Evolutionary conservation across 2,329 filamentous ascomycete genomes (phyloP).

Genomic region (Cladosporium sp.): DNA sequence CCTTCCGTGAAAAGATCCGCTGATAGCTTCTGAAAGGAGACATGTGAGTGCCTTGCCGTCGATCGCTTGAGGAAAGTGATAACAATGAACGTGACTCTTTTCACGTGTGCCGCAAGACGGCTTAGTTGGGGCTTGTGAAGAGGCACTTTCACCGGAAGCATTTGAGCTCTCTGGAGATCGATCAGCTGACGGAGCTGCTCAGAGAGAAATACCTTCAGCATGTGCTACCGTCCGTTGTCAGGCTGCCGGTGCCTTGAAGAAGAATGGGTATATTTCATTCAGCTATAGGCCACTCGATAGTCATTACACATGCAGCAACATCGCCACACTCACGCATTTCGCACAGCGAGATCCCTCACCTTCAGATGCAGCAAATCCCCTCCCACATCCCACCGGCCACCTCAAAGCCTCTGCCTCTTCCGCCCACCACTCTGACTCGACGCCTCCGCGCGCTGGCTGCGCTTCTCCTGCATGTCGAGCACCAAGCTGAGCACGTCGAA

Average conservation of each 20-base stretch:
- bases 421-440: conserved; percentile 28
- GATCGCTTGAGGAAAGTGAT: too few species aligned
- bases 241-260: not conserved
- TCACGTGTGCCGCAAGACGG: too few species aligned
- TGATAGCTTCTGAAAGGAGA: too few species aligned
- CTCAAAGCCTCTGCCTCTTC: conserved; percentile 32
- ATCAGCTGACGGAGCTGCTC: too few species aligned
- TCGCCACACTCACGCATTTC: not conserved
- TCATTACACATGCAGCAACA: not conserved
- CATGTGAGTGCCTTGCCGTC: too few species aligned
- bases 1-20: too few species aligned
- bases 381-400: conserved; percentile 8
- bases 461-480: conserved; percentile 46
- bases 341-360: not conserved
- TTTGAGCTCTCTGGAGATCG: too few species aligned
- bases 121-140: too few species aligned
- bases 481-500: conserved; percentile 78
- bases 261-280: not conserved
- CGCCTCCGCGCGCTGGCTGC: conserved; percentile 32
- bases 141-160: too few species aligned
- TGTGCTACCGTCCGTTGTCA: not conserved
- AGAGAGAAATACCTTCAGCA: not conserved
- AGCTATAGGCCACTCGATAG: not conserved
- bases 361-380: not conserved
- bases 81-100: too few species aligned